These are phyloP conservation scores for Tolypocladium tropicale DNA, from an alignment of 2,329 filamentous ascomycete species.

Conservation along the genomic window DNA sequence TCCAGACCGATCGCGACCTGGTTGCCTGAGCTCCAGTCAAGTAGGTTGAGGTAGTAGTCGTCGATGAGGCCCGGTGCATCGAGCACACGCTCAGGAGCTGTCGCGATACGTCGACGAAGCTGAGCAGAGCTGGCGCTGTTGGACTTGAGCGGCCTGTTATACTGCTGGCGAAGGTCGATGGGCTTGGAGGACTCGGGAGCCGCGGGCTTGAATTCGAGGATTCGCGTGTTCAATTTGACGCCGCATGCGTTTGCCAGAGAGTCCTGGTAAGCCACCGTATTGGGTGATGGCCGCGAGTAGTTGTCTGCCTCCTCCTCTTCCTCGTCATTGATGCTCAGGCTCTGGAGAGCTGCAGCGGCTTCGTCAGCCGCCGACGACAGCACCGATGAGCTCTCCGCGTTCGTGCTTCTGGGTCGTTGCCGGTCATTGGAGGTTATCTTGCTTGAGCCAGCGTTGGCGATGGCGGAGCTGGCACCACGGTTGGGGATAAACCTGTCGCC, in stretches of 20 bases:
- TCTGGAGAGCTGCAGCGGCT: constrained; percentile 67
- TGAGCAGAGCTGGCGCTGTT: constrained; percentile 66
- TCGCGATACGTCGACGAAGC: constrained; percentile 84
- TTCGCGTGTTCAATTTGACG: constrained; percentile 86
- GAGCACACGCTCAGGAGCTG: constrained; percentile 88
- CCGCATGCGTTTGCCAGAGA: constrained; percentile 85
- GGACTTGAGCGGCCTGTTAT: constrained; percentile 89
- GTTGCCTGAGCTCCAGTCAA: constrained; percentile 97
- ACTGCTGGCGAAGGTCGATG: constrained; percentile 93
- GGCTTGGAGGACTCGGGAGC: constrained; percentile 97
- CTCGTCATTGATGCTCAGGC: constrained; percentile 63
- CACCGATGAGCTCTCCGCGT: constrained; percentile 60
- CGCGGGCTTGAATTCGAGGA: constrained; percentile 95
- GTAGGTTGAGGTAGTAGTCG: constrained; percentile 97
- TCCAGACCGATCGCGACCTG: constrained; percentile 97
- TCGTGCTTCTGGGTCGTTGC: constrained; percentile 62
- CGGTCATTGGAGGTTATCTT: constrained; percentile 69
- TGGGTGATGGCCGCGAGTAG: constrained; percentile 73
- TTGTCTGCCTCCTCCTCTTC: constrained; percentile 59
- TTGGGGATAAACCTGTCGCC: constrained; percentile 96
- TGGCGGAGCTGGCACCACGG: constrained; percentile 78
- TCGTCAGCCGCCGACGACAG: constrained; percentile 75
- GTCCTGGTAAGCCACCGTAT: constrained; percentile 84
- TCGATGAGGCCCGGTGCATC: constrained; percentile 94
- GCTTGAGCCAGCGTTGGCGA: constrained; percentile 68